Base-by-base conservation (phyloP, 2,329 filamentous ascomycete species). In the Taxawa tesnikishii region DNA sequence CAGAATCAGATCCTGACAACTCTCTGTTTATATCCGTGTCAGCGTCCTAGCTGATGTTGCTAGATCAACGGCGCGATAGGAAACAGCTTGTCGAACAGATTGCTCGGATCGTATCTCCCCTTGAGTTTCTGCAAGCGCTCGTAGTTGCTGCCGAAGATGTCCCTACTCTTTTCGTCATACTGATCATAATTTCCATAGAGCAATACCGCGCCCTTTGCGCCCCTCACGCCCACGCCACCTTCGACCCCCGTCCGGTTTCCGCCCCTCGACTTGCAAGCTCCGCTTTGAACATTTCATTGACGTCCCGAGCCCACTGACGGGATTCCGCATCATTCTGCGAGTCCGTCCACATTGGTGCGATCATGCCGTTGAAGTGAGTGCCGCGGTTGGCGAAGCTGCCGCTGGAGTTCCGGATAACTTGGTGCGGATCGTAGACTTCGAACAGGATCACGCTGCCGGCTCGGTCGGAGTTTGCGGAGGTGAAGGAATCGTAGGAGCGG, bases 111-210 rank as follows among this genome's bases (percentile, higher is more conserved):
- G 36, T 65, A 67, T 32, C 50, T 50, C 13, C 51, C 54, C 47
- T 68, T 67, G 25, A 67, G 42, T 4, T 44, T 40, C 39, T 59
- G 54, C 27, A 68, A 40, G 6, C 54, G 46, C 3, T 42, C 40
- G 24, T 59, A 56, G 33, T 67, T 64, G 9, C 51, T 50, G 3
- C 63, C 64, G 40, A 64, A 67, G 25, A 64, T 57, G 30, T 61
- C 59, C 23, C 31, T 15, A 43, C 25, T 1, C 40, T 24, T n/a
- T 24, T 24, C 21, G 21, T 8, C 21, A 24, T 24, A 16, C 14
- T 9, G 18, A 37, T 48, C 47, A 29, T 47, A 48, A 16, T 48
- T 49, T 7, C 46, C 45, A 38, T 48, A 47, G 11, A 49, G 26
- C 37, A 49, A 29, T n/a, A n/a, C n/a, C n/a, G n/a, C n/a, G n/a